Evolutionary conservation across 2,329 filamentous ascomycete genomes (phyloP), one percentile per base, ranked within the genome.

Genomic region (Ophiostoma fasciatum): DNA sequence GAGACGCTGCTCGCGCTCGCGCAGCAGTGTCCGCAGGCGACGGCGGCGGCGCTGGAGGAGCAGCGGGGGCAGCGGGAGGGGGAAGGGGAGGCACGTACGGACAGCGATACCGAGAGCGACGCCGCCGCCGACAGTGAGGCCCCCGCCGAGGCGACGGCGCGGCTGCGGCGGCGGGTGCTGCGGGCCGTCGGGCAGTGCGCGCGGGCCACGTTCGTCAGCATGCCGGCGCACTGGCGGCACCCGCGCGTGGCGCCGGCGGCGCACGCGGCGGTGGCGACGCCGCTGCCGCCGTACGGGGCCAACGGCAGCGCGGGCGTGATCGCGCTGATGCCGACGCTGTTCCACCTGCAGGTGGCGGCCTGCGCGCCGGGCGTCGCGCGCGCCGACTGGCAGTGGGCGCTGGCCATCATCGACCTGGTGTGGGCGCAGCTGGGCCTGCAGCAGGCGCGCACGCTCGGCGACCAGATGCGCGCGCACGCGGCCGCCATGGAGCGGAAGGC

Each of bases 391-490:
- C 41, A 55, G 17, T 71, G 65, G 64, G 54, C 60, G 0, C 47
- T 64, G 35, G 53, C 49, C 13, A 51, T 62, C 14, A 49, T 68
- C 37, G 60, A 65, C 29, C 63, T 63, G 9, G 59, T 68, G 11
- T 70, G 63, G 61, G 51, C 56, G 33, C 58, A 63, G 28, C 61
- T 68, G 51, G 66, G 66, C 8, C 68, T 71, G 60, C 50, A 63
- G 23, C 62, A 67, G 42, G 65, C 64, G 2, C 55, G 57, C 37
- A 50, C 54, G 14, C 51, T 68, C 41, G 59, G 60, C 26, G 60
- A 64, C 28, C 46, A 45, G 21, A 41, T 53, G 17, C 43, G 46
- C n/a, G 36, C 38, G 2, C 46, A 51, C 31, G 37, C 41, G 15
- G 49, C 47, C 7, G 36, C 34, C 13, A 3, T 46, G 36, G 41